phyloP scores from a whole-genome alignment of 805 yeast species.

The Yarrowia osloensis region DNA sequence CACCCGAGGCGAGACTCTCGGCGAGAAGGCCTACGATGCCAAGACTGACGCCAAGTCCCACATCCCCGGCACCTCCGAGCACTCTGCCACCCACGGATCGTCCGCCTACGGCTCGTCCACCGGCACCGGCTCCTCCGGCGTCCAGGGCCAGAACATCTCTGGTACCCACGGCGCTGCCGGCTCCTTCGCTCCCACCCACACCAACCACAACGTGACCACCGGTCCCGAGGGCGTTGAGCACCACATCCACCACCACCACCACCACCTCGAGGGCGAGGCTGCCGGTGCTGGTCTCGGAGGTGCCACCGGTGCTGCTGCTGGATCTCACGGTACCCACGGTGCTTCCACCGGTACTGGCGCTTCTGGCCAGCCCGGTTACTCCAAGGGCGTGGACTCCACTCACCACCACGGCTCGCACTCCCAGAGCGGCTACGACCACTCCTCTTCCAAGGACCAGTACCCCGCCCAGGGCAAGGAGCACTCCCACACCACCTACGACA shows the following conservation, averaged over 20 bases:
- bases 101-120: no score
- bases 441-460: constrained; percentile 11
- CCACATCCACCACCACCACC: constrained; percentile 23
- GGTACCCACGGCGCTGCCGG: constrained; percentile 21
- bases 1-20: neutral
- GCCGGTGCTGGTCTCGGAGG: constrained; percentile 9
- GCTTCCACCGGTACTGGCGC: neutral
- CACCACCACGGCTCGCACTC: constrained; percentile 26
- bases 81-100: constrained; percentile 5
- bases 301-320: constrained; percentile 15
- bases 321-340: neutral
- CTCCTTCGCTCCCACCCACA: constrained; percentile 13
- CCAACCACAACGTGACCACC: constrained; percentile 1
- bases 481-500: constrained; percentile 9
- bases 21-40: constrained; percentile 10
- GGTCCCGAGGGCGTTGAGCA: constrained; percentile 13
- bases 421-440: constrained; percentile 19
- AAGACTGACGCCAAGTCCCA: constrained; percentile 21
- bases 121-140: neutral
- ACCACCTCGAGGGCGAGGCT: constrained; percentile 1
- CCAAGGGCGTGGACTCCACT: neutral
- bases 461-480: constrained; percentile 23
- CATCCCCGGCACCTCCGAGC: constrained; percentile 13
- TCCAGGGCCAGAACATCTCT: constrained; percentile 11
- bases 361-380: constrained; percentile 19